Percentiles rank a stretch among this genome's conserved stretches.
Conservation (phyloP, 345 rosid genomes). For the Pistacia vera region DNA sequence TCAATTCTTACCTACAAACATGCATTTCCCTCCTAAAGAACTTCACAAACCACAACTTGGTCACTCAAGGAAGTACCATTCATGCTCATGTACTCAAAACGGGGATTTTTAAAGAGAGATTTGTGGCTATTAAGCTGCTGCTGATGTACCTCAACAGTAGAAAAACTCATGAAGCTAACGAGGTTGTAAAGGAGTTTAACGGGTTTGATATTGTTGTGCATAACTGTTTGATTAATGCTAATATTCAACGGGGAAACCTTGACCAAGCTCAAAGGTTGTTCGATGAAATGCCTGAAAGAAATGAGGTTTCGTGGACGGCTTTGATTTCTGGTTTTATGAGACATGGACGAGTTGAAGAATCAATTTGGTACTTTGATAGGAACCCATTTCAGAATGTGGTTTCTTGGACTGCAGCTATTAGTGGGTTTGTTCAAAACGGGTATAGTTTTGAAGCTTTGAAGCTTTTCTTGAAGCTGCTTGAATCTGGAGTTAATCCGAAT, state of each 20-base stretch:
- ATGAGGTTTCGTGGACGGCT: constrained; percentile 57
- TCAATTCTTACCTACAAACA: constrained; percentile 28
- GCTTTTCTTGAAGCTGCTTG: constrained; percentile 42
- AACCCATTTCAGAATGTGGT: constrained; percentile 55
- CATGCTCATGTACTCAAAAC: constrained; percentile 51
- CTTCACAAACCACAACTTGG: constrained; percentile 30
- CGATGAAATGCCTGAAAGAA: constrained; percentile 65
- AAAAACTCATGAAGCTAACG: constrained; percentile 42
- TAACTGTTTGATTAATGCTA: constrained; percentile 47
- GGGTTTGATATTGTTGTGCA: constrained; percentile 51
- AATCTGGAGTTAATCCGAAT: constrained; percentile 50
- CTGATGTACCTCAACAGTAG: constrained; percentile 45
- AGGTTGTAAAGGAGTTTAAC: constrained; percentile 43
- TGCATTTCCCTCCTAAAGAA: constrained; percentile 34
- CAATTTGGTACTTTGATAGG: constrained; percentile 51
- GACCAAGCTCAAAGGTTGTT: constrained; percentile 47
- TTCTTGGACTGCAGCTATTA: constrained; percentile 57
- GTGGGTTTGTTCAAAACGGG: constrained; percentile 57
- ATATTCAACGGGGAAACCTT: constrained; percentile 43
- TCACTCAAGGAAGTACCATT: constrained; percentile 38
- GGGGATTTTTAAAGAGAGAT: constrained; percentile 46
- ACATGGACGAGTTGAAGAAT: constrained; percentile 47
- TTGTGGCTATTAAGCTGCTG: constrained; percentile 48
- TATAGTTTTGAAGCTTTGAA: constrained; percentile 41
- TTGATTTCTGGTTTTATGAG: constrained; percentile 60